Conservation (phyloP, 2,329 filamentous ascomycete genomes). For the Claviceps spartinae region DNA sequence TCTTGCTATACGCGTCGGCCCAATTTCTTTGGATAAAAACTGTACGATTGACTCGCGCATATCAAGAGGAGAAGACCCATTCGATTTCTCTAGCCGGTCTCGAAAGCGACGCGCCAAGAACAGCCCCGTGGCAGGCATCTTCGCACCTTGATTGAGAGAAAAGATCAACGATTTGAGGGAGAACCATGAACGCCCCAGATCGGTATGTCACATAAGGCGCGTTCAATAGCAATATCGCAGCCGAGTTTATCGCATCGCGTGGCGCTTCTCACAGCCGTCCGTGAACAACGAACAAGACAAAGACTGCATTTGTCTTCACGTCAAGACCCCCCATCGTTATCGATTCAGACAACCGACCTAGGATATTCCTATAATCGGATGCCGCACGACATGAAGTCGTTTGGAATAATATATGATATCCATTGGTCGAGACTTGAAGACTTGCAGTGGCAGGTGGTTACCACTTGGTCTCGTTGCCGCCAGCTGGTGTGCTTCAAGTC, state of each 20-base stretch:
- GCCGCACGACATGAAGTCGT: neutral
- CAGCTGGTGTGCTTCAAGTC: neutral
- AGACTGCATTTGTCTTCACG: neutral
- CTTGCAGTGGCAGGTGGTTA: neutral
- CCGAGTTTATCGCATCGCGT: neutral
- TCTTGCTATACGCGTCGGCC: neutral
- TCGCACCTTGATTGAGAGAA: neutral
- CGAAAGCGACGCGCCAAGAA: neutral
- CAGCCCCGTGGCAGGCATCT: neutral
- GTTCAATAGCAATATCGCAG: neutral
- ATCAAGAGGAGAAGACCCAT: too few species aligned
- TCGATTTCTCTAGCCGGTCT: neutral
- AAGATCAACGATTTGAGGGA: conserved; percentile 15
- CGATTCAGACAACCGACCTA: neutral
- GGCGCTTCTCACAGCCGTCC: neutral
- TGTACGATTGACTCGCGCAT: neutral
- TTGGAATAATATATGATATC: neutral
- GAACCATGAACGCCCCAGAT: conserved; percentile 40
- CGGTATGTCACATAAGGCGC: conserved; percentile 27
- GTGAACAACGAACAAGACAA: neutral
- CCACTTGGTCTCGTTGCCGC: neutral
- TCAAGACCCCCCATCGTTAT: neutral
- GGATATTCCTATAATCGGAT: neutral
- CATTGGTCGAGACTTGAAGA: neutral
- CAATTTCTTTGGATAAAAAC: conserved; percentile 1